phyloP scores from a whole-genome alignment of 805 yeast genomes.

The Wickerhamomyces queroliae region DNA sequence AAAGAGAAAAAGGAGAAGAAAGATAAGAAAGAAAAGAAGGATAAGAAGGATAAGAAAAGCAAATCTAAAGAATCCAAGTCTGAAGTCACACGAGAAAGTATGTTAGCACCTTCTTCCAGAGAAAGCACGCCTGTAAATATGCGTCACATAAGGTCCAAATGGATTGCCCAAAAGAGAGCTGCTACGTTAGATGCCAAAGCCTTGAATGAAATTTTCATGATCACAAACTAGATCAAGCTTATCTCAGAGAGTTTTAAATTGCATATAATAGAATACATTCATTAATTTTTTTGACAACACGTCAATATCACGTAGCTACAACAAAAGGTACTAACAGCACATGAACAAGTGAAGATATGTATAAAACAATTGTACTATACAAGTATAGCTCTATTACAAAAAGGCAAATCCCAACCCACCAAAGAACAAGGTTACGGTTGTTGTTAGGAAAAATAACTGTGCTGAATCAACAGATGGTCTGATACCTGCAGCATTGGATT shows the following conservation, averaged over 20 bases:
- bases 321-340: too few species aligned
- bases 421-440: conserved; percentile 29
- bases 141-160: conserved; percentile 51
- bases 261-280: too few species aligned
- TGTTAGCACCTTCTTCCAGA: conserved; percentile 31
- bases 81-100: conserved; percentile 33
- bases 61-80: conserved; percentile 24
- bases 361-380: too few species aligned
- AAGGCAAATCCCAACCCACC: conserved; percentile 38
- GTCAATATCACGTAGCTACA: too few species aligned
- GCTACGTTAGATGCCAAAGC: conserved; percentile 88
- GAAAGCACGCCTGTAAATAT: conserved; percentile 22
- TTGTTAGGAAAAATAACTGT: conserved; percentile 15
- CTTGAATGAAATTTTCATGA: conserved; percentile 89
- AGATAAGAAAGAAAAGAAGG: conserved; percentile 21
- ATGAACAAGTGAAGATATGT: too few species aligned
- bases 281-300: too few species aligned
- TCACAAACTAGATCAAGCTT: conserved; percentile 35
- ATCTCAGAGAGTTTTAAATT: background rate
- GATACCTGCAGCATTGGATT: conserved; percentile 8
- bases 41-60: conserved; percentile 25
- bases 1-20: conserved; percentile 22
- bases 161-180: conserved; percentile 86
- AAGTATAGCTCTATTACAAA: conserved; percentile 19
- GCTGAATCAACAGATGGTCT: conserved; percentile 11